Evolutionary conservation across 331 rosid species (phyloP).

Genomic region (Malus hybrid): DNA sequence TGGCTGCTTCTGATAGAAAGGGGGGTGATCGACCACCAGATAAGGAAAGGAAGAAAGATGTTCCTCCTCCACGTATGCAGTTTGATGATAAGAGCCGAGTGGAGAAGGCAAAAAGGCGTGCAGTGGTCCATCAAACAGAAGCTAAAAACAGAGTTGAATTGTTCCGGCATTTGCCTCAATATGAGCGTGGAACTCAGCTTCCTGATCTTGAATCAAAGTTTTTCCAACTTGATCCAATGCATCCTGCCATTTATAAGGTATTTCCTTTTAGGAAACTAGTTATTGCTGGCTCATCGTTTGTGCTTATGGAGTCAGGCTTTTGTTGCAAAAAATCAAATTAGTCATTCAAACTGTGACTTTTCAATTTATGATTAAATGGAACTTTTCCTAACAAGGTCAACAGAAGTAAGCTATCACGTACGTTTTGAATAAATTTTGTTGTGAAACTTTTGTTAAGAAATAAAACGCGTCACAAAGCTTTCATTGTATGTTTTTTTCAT

Average conservation of each 20-base stretch:
- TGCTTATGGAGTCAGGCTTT: not conserved
- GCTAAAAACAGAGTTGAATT: slow-evolving; percentile 63
- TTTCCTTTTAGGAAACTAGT: not conserved
- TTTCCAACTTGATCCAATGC: slow-evolving; percentile 56
- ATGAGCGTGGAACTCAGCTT: slow-evolving; percentile 56
- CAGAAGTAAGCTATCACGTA: not conserved
- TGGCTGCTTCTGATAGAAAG: slow-evolving; percentile 39
- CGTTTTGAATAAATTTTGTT: not conserved
- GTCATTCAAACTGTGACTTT: not conserved
- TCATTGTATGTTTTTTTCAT: not conserved
- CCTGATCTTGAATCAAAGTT: slow-evolving; percentile 55
- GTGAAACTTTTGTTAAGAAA: no score
- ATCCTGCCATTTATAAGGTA: slow-evolving; percentile 77
- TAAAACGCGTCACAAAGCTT: not conserved
- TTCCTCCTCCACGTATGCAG: slow-evolving; percentile 66
- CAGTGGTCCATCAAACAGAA: slow-evolving; percentile 61
- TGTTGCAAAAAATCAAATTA: not conserved
- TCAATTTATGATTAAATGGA: not conserved
- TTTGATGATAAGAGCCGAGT: slow-evolving; percentile 56
- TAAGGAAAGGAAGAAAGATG: slow-evolving; percentile 76
- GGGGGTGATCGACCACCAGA: slow-evolving; percentile 42
- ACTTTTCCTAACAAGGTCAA: not conserved
- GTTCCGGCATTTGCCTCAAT: slow-evolving; percentile 77
- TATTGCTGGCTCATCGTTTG: not conserved
- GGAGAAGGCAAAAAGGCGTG: slow-evolving; percentile 62